phyloP scores from a whole-genome alignment of 257 asterid genomes.

The Vinca minor region DNA sequence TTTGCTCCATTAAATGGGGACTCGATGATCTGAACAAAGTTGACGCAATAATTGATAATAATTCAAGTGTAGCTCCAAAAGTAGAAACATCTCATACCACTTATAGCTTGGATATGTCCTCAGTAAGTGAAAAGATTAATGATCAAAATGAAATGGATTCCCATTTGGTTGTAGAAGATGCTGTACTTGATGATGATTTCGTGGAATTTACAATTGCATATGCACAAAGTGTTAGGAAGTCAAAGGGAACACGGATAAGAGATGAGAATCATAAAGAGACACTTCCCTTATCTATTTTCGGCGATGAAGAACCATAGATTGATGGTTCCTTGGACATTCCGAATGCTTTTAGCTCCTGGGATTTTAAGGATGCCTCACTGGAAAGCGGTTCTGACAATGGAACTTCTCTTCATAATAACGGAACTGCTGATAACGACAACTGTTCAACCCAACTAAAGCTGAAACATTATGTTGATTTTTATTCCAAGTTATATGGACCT shows the following conservation, averaged over 20 bases:
- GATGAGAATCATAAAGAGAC: constrained; percentile 34
- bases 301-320: constrained; percentile 47
- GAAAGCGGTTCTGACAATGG: constrained; percentile 20
- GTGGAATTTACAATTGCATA: constrained; percentile 10
- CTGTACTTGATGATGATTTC: constrained; percentile 18
- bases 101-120: constrained; percentile 22
- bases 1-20: constrained; percentile 32
- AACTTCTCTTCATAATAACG: constrained; percentile 27
- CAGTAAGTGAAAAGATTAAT: constrained; percentile 24
- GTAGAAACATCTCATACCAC: constrained; percentile 15
- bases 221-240: not conserved
- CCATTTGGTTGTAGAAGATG: constrained; percentile 2
- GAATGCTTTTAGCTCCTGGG: constrained; percentile 46
- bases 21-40: constrained; percentile 22
- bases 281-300: constrained; percentile 59
- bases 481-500: constrained; percentile 45
- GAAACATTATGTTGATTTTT: constrained; percentile 46
- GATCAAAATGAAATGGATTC: constrained; percentile 21
- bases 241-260: constrained; percentile 33
- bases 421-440: constrained; percentile 22
- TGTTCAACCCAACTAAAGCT: constrained; percentile 39
- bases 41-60: constrained; percentile 24
- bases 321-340: constrained; percentile 35
- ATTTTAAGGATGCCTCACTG: constrained; percentile 46
- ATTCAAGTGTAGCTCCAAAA: constrained; percentile 18